Percentiles rank a stretch among this genome's conserved stretches.
phyloP scores from a whole-genome alignment of 2,329 filamentous ascomycete species.

The Blastomyces silverae region DNA sequence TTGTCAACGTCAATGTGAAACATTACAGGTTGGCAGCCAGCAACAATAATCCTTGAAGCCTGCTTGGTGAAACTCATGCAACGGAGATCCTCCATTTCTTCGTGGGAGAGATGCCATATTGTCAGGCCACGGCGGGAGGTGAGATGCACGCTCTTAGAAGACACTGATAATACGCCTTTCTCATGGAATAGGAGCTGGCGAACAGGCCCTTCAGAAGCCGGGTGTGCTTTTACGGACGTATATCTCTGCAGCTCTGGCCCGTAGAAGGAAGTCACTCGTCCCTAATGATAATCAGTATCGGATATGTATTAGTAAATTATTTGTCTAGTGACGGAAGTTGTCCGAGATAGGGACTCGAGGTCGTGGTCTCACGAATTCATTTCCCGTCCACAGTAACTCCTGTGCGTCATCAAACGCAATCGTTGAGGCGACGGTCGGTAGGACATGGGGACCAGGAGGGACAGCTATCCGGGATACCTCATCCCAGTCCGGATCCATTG shows the following conservation, averaged over 20 bases:
- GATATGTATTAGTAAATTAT: constrained; percentile 11
- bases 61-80: constrained; percentile 96
- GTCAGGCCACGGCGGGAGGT: constrained; percentile 73
- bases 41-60: constrained; percentile 76
- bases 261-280: constrained; percentile 81
- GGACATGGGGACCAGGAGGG: constrained; percentile 64
- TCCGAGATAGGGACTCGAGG: constrained; percentile 18
- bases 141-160: constrained; percentile 78
- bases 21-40: constrained; percentile 80
- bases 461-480: constrained; percentile 76
- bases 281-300: constrained; percentile 46
- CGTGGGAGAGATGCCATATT: constrained; percentile 79
- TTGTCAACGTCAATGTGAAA: constrained; percentile 67
- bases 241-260: constrained; percentile 79
- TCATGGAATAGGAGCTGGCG: constrained; percentile 88
- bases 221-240: constrained; percentile 80
- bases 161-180: constrained; percentile 79
- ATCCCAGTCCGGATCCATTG: constrained; percentile 46
- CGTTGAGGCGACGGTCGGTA: constrained; percentile 66
- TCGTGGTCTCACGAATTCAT: constrained; percentile 63
- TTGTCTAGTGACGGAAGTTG: too few species aligned
- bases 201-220: constrained; percentile 65
- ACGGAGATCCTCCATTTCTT: constrained; percentile 73
- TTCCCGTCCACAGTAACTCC: constrained; percentile 89
- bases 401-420: constrained; percentile 84